Conservation (phyloP, 108 stramenopile species). For the Seminavis robusta region DNA sequence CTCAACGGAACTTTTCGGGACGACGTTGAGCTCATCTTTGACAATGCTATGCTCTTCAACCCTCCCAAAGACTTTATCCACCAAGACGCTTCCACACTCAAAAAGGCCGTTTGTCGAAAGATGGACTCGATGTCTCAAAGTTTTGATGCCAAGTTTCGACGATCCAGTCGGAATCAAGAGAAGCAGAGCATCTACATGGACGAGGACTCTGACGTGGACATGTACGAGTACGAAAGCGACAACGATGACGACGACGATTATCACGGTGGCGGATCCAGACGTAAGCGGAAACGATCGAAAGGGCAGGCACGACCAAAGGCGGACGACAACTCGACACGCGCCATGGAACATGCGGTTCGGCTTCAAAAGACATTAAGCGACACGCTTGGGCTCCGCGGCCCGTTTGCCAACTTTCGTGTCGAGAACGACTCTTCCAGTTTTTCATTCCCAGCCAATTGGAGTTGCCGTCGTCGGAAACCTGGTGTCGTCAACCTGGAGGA, state of each 20-base stretch:
- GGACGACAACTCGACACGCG: constrained; percentile 40
- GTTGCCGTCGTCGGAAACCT: constrained; percentile 13
- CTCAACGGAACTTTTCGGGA: constrained; percentile 68
- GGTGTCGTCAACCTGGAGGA: not conserved
- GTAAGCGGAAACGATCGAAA: constrained; percentile 29
- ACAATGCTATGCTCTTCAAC: constrained; percentile 85
- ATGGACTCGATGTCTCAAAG: constrained; percentile 37
- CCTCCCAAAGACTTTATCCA: constrained; percentile 71
- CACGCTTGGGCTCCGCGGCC: constrained; percentile 32
- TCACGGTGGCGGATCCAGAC: constrained; percentile 7
- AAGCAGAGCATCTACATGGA: constrained; percentile 64
- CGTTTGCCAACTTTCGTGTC: constrained; percentile 42
- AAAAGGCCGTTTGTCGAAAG: constrained; percentile 55
- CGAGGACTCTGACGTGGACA: constrained; percentile 78
- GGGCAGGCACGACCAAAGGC: not conserved
- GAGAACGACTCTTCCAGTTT: constrained; percentile 26
- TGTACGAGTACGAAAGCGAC: constrained; percentile 78
- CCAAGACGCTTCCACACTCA: constrained; percentile 43
- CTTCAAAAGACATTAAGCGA: constrained; percentile 38
- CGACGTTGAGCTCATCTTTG: constrained; percentile 75
- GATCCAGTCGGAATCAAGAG: constrained; percentile 12
- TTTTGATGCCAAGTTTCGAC: constrained; percentile 22
- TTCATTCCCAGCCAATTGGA: constrained; percentile 40
- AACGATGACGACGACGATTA: constrained; percentile 55
- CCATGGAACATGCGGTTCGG: constrained; percentile 39